These are phyloP conservation scores for Arctostaphylos glauca DNA, from an alignment of 148 eudicot genomes.

Conservation along the genomic window DNA sequence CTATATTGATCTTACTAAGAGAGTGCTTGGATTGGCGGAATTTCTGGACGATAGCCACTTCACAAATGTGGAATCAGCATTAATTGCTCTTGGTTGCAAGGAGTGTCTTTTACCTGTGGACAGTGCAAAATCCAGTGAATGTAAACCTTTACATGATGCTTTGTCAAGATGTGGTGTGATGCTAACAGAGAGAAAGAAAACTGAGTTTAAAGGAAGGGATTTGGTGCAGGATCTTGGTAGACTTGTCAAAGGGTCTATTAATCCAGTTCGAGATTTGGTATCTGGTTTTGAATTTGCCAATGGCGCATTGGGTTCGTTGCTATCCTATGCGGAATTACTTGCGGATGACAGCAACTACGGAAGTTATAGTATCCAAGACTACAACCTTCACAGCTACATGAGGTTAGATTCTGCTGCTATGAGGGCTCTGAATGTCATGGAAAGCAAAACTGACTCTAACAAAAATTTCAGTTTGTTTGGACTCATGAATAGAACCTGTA, in stretches of 20 bases:
- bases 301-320: slow-evolving; percentile 67
- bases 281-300: slow-evolving; percentile 83
- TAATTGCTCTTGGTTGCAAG: slow-evolving; percentile 90
- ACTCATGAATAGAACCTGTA: slow-evolving; percentile 96
- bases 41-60: slow-evolving; percentile 95
- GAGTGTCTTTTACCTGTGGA: slow-evolving; percentile 90
- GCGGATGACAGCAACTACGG: slow-evolving; percentile 85
- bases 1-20: slow-evolving; percentile 69
- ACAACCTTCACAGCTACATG: slow-evolving; percentile 76
- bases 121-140: slow-evolving; percentile 55
- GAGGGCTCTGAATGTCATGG: slow-evolving; percentile 95
- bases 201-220: slow-evolving; percentile 78
- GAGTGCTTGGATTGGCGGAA: slow-evolving; percentile 66
- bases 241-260: slow-evolving; percentile 86
- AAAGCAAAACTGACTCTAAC: slow-evolving; percentile 96
- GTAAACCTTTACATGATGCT: slow-evolving; percentile 71
- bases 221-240: slow-evolving; percentile 87
- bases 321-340: slow-evolving; percentile 79
- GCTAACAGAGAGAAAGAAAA: slow-evolving; percentile 87
- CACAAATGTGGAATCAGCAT: slow-evolving; percentile 83
- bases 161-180: slow-evolving; percentile 89
- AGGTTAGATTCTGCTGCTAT: slow-evolving; percentile 97
- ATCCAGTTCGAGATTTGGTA: slow-evolving; percentile 83
- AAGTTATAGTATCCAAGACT: slow-evolving; percentile 52
- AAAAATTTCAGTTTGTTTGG: slow-evolving; percentile 94